phyloP scores from a whole-genome alignment of 176 grass and related monocot species.

The Carex scoparia region DNA sequence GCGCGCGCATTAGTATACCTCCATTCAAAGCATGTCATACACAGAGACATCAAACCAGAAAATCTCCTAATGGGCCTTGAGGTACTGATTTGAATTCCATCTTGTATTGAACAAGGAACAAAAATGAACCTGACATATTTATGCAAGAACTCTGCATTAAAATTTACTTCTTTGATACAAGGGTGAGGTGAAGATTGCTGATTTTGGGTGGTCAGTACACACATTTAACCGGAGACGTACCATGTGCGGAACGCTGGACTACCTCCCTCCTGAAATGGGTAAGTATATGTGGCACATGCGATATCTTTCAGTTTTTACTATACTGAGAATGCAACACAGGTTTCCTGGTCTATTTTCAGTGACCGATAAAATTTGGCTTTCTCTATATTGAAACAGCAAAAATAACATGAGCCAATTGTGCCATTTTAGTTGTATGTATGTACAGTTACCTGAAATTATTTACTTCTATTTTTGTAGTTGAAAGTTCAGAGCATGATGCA shows the following conservation, averaged over 20 bases:
- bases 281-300: constrained; percentile 23
- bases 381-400: not conserved
- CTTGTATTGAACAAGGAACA: not conserved
- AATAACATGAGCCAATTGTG: not conserved
- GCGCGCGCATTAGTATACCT: constrained; percentile 77
- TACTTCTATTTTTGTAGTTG: constrained; percentile 39
- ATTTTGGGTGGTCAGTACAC: constrained; percentile 96
- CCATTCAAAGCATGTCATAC: constrained; percentile 88
- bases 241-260: constrained; percentile 95
- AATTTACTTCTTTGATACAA: constrained; percentile 31
- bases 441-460: not conserved
- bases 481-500: constrained; percentile 85
- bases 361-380: not conserved
- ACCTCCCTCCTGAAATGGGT: constrained; percentile 99
- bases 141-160: not conserved
- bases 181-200: constrained; percentile 94
- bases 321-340: not conserved
- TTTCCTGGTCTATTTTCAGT: not conserved
- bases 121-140: not conserved
- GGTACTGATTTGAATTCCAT: constrained; percentile 28
- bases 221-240: constrained; percentile 81
- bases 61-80: constrained; percentile 76
- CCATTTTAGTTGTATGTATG: not conserved
- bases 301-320: not conserved
- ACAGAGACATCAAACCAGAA: constrained; percentile 96